Percentiles rank a stretch among this genome's conserved stretches.
These are phyloP conservation scores for Colletotrichum orbiculare DNA, from an alignment of 2,329 filamentous ascomycete species.

Conservation along the genomic window DNA sequence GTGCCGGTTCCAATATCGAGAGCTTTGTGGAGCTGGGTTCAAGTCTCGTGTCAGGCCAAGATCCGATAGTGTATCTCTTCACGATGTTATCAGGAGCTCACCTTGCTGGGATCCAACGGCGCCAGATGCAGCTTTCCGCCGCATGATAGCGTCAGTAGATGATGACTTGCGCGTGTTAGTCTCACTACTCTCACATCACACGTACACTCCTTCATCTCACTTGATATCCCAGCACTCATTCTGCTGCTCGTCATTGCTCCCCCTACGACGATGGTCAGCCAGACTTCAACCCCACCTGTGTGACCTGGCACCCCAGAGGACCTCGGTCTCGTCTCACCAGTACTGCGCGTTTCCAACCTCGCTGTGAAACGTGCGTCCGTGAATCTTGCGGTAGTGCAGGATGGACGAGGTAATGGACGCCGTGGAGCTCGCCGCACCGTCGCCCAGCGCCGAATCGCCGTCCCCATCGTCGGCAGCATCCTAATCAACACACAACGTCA, in stretches of 20 bases:
- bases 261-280: slow-evolving; percentile 17
- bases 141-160: slow-evolving; percentile 39
- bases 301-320: not conserved
- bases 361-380: slow-evolving; percentile 47
- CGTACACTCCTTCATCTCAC: slow-evolving; percentile 34
- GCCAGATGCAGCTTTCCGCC: slow-evolving; percentile 42
- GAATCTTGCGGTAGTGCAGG: slow-evolving; percentile 44
- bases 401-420: slow-evolving; percentile 46
- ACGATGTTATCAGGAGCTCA: not conserved
- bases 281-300: not conserved
- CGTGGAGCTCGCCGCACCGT: slow-evolving; percentile 40
- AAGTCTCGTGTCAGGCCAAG: not conserved
- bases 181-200: not conserved
- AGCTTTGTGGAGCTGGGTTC: slow-evolving; percentile 18
- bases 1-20: slow-evolving; percentile 66
- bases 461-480: slow-evolving; percentile 22
- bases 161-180: slow-evolving; percentile 38
- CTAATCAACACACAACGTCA: not conserved
- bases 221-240: slow-evolving; percentile 47
- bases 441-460: slow-evolving; percentile 35
- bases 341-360: slow-evolving; percentile 43
- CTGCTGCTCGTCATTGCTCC: slow-evolving; percentile 46
- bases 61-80: too few relatives aligned
- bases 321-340: slow-evolving; percentile 36
- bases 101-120: slow-evolving; percentile 44